Evolutionary conservation across 2,329 filamentous ascomycete genomes (phyloP), one percentile per base, ranked within the genome.

Genomic region (Aspergillus floridensis): DNA sequence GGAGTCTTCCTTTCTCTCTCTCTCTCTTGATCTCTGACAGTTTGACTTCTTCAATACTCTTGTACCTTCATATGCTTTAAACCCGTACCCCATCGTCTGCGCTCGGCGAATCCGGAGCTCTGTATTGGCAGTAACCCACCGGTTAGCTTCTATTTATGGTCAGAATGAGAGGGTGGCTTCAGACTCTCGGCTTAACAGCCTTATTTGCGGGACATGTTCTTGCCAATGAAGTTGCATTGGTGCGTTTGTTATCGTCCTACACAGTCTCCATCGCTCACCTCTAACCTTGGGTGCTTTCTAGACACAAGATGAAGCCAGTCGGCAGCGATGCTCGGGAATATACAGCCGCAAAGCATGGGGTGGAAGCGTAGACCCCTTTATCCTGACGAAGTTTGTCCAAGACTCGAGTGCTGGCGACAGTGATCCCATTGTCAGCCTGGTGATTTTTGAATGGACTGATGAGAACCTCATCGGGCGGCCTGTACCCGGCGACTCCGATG

Each of bases 391-490:
- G 72, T 96, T 96, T 70, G 78, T 89, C 46, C 83, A 85, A 64
- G 83, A 78, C 71, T 81, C 78, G 74, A 75, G 84, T 69, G 79
- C 84, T 59, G 82, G 84, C 32, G 81, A 87, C 58, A 79, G 83
- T 49, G 89, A 96, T 73, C 89, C 90, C 5, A 81, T 91, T 48
- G 88, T 92, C 65, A 96, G 92, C 74, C 78, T 97, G 67, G 82
- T 96, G 55, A 88, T 99, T 64, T 99, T 96, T 75, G 93, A 99
- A 77, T 99, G 93, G 91, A 87, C 84, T 66, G 95, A 99, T 72
- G 87, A 90, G 72, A 79, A 86, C 54, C 81, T 93, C 57, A 87
- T 99, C 64, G 93, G 93, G 48, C 83, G 89, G 59, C 82, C 83
- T 38, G 80, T 85, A 53, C 80, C 81, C 29, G 82, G 83, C 55